Conservation (phyloP, 805 yeast species). For the Wickerhamiella galacta region DNA sequence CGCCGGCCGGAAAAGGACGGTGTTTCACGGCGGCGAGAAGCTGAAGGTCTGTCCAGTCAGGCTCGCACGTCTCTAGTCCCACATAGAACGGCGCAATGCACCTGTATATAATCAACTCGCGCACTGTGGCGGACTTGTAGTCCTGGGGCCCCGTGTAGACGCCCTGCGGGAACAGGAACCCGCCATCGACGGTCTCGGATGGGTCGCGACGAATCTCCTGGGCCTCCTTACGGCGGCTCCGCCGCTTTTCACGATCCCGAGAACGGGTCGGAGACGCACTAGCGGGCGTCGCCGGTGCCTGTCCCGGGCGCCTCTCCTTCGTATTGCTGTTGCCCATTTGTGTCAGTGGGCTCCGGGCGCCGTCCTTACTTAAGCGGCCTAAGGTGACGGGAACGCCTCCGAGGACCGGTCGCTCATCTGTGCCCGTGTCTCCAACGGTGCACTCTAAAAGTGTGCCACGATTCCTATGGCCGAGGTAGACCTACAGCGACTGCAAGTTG, state of each 20-base stretch:
- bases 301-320: slow-evolving; percentile 13
- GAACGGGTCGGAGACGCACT: not conserved
- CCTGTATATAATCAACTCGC: slow-evolving; percentile 49
- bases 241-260: slow-evolving; percentile 1
- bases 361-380: no score
- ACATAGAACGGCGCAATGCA: slow-evolving; percentile 78
- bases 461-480: no score
- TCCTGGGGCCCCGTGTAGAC: slow-evolving; percentile 63
- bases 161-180: slow-evolving; percentile 82
- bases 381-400: no score
- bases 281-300: slow-evolving; percentile 2
- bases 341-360: no score
- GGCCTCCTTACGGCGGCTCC: slow-evolving; percentile 6
- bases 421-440: no score
- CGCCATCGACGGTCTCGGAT: slow-evolving; percentile 76
- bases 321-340: slow-evolving; percentile 20
- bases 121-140: slow-evolving; percentile 58
- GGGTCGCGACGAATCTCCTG: slow-evolving; percentile 16
- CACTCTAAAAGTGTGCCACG: no score
- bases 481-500: no score
- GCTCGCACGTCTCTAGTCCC: slow-evolving; percentile 69
- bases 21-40: slow-evolving; percentile 28
- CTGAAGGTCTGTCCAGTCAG: slow-evolving; percentile 54
- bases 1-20: no score
- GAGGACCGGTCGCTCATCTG: no score